These are phyloP conservation scores for Collariella sp. DNA, from an alignment of 495 filamentous ascomycete genomes.

Conservation along the genomic window DNA sequence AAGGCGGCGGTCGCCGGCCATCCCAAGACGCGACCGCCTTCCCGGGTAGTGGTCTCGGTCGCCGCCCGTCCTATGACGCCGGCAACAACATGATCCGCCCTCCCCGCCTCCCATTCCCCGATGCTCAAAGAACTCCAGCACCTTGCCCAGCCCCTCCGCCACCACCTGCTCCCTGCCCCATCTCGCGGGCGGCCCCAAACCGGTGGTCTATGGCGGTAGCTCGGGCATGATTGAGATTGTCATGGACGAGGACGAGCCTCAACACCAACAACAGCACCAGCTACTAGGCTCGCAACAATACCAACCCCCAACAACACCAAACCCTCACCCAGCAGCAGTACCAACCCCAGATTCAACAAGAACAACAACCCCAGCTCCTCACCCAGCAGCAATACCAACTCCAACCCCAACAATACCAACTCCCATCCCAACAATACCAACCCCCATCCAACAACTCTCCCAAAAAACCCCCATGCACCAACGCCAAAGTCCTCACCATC, in stretches of 20 bases:
- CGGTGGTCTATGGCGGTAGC: slow-evolving; percentile 35
- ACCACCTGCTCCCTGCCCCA: slow-evolving; percentile 54
- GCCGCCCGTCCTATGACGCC: slow-evolving; percentile 49
- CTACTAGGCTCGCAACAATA: too few relatives aligned
- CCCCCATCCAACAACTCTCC: too few relatives aligned
- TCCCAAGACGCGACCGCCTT: slow-evolving; percentile 19
- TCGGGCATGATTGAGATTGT: slow-evolving; percentile 65
- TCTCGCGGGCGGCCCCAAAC: slow-evolving; percentile 20
- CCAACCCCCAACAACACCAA: slow-evolving; percentile 6
- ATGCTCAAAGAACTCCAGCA: slow-evolving; percentile 82
- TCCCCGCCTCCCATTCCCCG: slow-evolving; percentile 45
- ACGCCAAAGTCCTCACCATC: slow-evolving; percentile 9
- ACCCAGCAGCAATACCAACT: slow-evolving; percentile 2
- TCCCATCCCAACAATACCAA: slow-evolving; percentile 6
- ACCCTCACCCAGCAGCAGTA: background rate
- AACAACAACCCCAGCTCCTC: too few relatives aligned
- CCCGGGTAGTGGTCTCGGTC: too few relatives aligned
- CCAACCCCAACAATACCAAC: slow-evolving; percentile 1
- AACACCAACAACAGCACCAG: slow-evolving; percentile 25
- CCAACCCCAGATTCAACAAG: background rate
- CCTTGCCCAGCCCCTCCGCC: slow-evolving; percentile 58
- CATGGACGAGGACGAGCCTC: slow-evolving; percentile 53
- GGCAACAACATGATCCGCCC: slow-evolving; percentile 33
- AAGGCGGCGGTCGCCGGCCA: slow-evolving; percentile 28
- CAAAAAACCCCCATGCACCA: slow-evolving; percentile 12